A percentile compares a stretch with the other conserved stretches of the same genome.
Conservation (phyloP, 352 stramenopile species). For the Phytopythium vexans region DNA sequence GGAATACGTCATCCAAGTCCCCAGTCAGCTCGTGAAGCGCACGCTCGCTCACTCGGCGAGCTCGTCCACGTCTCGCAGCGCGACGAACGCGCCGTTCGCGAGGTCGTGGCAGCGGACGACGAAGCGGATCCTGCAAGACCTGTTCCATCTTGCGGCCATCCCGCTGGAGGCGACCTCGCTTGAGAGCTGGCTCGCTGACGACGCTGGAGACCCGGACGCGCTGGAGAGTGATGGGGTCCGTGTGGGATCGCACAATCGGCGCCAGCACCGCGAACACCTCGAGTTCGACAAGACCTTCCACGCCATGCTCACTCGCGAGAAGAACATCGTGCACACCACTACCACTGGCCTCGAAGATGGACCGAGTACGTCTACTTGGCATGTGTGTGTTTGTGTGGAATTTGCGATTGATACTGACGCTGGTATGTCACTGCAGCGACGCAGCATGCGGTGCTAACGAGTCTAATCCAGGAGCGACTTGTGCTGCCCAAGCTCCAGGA, state of each 20-base stretch:
- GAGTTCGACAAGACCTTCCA: slow-evolving; percentile 64
- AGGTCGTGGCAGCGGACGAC: slow-evolving; percentile 67
- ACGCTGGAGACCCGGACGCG: slow-evolving; percentile 30
- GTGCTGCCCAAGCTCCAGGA: slow-evolving; percentile 59
- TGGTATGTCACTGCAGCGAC: slow-evolving; percentile 20
- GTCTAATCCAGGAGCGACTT: slow-evolving; percentile 52
- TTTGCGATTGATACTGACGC: neutral
- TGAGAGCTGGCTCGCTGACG: slow-evolving; percentile 50
- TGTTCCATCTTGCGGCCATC: slow-evolving; percentile 60
- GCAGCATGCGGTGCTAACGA: slow-evolving; percentile 64
- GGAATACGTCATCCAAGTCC: slow-evolving; percentile 52
- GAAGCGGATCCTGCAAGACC: slow-evolving; percentile 50
- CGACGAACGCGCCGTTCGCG: slow-evolving; percentile 43
- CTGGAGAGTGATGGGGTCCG: slow-evolving; percentile 26
- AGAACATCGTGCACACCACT: slow-evolving; percentile 66
- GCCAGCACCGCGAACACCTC: slow-evolving; percentile 31
- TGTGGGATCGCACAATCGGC: slow-evolving; percentile 39
- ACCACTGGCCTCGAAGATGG: slow-evolving; percentile 77
- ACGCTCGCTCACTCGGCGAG: slow-evolving; percentile 35
- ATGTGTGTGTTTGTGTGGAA: neutral
- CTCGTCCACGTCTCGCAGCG: slow-evolving; percentile 11
- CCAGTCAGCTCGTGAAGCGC: slow-evolving; percentile 41
- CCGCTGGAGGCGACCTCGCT: slow-evolving; percentile 31
- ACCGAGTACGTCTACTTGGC: slow-evolving; percentile 31
- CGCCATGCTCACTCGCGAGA: slow-evolving; percentile 62